phyloP scores from a whole-genome alignment of 495 filamentous ascomycete species.

The Baudoinia panamericana region DNA sequence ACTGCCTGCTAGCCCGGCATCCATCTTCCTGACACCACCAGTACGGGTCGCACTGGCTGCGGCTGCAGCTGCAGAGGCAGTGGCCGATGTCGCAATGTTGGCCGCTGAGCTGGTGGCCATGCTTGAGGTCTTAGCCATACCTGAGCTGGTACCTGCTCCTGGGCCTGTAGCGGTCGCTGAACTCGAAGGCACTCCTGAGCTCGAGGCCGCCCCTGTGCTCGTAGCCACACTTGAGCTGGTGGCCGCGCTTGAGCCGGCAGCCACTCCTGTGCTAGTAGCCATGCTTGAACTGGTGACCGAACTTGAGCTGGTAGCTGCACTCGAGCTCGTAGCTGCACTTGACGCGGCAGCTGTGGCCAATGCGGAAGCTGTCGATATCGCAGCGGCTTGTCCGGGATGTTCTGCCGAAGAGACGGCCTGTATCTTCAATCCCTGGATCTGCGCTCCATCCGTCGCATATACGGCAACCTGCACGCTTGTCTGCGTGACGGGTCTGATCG shows the following conservation, averaged over 20 bases:
- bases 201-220: no score
- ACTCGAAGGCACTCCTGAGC: no score
- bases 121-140: background rate
- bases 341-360: background rate
- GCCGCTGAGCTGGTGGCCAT: background rate
- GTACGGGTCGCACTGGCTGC: slow-evolving; percentile 2
- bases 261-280: no score
- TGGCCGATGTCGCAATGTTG: background rate
- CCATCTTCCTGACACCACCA: background rate
- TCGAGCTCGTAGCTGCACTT: background rate
- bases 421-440: slow-evolving; percentile 43
- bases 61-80: background rate
- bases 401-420: slow-evolving; percentile 44
- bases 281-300: no score
- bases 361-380: no score
- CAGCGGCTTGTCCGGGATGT: slow-evolving; percentile 6
- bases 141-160: no score
- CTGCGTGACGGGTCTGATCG: slow-evolving; percentile 44
- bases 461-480: slow-evolving; percentile 41
- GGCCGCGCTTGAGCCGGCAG: no score
- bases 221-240: no score
- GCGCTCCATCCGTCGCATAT: slow-evolving; percentile 40
- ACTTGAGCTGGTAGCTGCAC: background rate
- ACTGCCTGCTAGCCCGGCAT: background rate
- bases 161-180: no score